Evolutionary conservation across 768 basidiomycete species (phyloP).

Genomic region (Butyriboletus loyo): DNA sequence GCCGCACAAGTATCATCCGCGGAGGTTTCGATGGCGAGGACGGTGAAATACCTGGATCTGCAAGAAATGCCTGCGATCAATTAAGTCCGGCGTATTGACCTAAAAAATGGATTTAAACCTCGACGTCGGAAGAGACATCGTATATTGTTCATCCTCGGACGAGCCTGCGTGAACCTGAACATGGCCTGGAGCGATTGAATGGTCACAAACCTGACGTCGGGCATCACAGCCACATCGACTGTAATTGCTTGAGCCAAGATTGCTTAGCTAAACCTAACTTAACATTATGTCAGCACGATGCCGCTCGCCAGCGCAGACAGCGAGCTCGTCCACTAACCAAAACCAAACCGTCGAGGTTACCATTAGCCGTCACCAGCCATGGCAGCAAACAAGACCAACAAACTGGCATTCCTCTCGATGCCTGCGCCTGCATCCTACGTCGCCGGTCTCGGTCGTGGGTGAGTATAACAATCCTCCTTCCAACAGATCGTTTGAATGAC

Average conservation of each 20-base stretch:
- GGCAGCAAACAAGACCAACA: slow-evolving; percentile 65
- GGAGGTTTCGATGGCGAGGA: slow-evolving; percentile 76
- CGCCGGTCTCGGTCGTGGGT: slow-evolving; percentile 98
- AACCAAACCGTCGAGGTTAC: too few species aligned
- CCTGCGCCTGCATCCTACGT: slow-evolving; percentile 96
- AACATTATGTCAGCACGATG: too few species aligned
- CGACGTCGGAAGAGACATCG: not conserved
- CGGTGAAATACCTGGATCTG: slow-evolving; percentile 43
- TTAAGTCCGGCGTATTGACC: not conserved
- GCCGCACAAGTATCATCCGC: slow-evolving; percentile 95
- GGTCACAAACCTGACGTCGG: not conserved
- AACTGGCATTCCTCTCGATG: slow-evolving; percentile 86
- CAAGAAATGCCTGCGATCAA: not conserved
- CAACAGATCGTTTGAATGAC: slow-evolving; percentile 7
- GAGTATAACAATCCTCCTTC: slow-evolving; percentile 25
- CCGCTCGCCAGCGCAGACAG: too few species aligned
- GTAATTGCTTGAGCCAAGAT: too few species aligned
- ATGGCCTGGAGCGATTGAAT: too few species aligned
- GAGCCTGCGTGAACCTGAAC: not conserved
- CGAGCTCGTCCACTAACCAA: too few species aligned
- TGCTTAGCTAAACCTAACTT: too few species aligned
- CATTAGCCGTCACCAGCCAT: too few species aligned
- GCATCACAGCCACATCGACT: not conserved
- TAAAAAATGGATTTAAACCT: not conserved
- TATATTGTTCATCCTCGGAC: not conserved